These are phyloP conservation scores for Globisporangium middletonii DNA, from an alignment of 352 stramenopile species.

Conservation along the genomic window DNA sequence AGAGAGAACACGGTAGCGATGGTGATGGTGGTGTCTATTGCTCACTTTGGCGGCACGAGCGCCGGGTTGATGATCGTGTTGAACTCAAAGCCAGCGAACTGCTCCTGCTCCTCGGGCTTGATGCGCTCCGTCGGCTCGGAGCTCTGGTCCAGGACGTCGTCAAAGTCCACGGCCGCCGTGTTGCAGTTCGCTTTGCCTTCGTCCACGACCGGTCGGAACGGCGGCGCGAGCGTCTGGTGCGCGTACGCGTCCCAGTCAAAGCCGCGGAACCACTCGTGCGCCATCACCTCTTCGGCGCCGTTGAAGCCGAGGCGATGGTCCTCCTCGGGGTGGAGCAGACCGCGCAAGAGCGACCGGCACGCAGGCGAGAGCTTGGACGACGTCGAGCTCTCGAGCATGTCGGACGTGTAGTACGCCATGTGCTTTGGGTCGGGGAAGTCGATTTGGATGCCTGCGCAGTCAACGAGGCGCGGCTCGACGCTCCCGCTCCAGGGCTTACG, in stretches of 20 bases:
- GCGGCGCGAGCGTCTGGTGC: constrained; percentile 22
- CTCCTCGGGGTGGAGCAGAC: constrained; percentile 44
- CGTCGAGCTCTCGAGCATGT: constrained; percentile 29
- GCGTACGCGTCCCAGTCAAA: constrained; percentile 58
- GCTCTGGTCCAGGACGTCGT: constrained; percentile 54
- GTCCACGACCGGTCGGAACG: constrained; percentile 48
- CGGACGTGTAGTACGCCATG: constrained; percentile 43
- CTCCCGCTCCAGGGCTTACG: constrained; percentile 35
- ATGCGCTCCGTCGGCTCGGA: constrained; percentile 21
- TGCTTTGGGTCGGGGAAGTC: constrained; percentile 21
- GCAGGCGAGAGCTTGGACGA: constrained; percentile 17
- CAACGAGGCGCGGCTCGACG: constrained; percentile 28
- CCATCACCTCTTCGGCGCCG: constrained; percentile 33
- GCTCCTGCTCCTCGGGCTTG: constrained; percentile 35
- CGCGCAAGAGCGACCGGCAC: constrained; percentile 42
- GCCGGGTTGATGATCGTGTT: constrained; percentile 25
- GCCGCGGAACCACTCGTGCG: constrained; percentile 43
- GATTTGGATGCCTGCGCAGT: constrained; percentile 18
- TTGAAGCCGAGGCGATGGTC: constrained; percentile 30
- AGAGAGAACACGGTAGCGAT: too few species aligned
- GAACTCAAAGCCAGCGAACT: constrained; percentile 54
- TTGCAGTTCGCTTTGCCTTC: constrained; percentile 59
- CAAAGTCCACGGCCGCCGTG: constrained; percentile 53
- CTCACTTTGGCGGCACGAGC: too few species aligned
- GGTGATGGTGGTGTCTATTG: too few species aligned